Conservation (phyloP, 305 asterid species). For the Solanum chacoense region DNA sequence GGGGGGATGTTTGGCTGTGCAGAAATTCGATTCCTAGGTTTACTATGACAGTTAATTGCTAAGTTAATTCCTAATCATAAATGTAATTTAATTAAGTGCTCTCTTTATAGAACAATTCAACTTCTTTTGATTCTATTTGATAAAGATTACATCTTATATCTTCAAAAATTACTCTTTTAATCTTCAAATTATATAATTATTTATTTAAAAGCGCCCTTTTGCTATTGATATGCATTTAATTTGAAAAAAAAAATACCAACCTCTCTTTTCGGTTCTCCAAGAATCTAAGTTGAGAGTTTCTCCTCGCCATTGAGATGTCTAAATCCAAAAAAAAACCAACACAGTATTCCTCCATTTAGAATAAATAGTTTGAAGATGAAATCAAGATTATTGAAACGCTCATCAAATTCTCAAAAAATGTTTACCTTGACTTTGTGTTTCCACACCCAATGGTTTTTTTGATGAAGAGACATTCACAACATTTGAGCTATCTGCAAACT, state of each 20-base stretch:
- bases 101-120: neutral
- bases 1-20: neutral
- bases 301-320: neutral
- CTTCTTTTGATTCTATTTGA: neutral
- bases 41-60: neutral
- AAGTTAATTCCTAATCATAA: neutral
- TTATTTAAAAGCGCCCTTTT: neutral
- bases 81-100: neutral
- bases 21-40: neutral
- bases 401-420: neutral
- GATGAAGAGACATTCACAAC: neutral
- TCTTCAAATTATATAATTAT: neutral
- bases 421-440: neutral
- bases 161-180: neutral
- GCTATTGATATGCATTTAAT: neutral
- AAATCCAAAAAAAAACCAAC: neutral
- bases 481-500: neutral
- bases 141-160: neutral
- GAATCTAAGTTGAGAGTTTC: slow-evolving; percentile 6
- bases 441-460: neutral
- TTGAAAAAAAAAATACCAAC: neutral
- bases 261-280: slow-evolving; percentile 5
- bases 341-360: neutral
- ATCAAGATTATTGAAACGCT: neutral
- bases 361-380: neutral